A percentile compares a stretch with the other conserved stretches of the same genome.
Evolutionary conservation across 2,329 filamentous ascomycete species (phyloP).

Genomic region (Aurifilum marmelostoma): DNA sequence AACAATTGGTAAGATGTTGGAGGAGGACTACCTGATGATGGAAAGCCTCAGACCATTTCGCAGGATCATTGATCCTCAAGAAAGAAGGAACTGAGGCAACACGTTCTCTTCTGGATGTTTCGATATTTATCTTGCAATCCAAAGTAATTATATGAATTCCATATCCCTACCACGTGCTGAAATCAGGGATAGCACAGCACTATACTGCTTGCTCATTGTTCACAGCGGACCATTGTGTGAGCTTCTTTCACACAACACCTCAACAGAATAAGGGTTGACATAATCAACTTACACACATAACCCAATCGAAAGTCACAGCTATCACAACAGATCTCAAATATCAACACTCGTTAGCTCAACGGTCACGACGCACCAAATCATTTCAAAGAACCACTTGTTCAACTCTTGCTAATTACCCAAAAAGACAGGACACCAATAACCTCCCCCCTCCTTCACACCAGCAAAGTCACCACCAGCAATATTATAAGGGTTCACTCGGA

Average conservation of each 20-base stretch:
- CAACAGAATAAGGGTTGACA: too few species aligned
- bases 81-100: not conserved
- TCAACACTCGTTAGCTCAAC: not conserved
- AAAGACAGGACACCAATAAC: not conserved
- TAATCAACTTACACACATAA: not conserved
- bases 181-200: too few species aligned
- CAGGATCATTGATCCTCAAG: not conserved
- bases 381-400: not conserved
- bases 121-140: too few species aligned
- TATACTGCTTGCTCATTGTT: too few species aligned
- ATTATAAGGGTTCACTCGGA: too few species aligned
- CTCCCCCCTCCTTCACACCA: not conserved
- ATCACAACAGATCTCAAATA: not conserved
- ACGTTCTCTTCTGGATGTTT: not conserved
- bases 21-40: not conserved
- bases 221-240: too few species aligned
- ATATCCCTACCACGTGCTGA: too few species aligned
- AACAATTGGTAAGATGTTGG: not conserved
- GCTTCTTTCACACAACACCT: not conserved
- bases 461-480: too few species aligned
- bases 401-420: not conserved
- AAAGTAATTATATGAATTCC: too few species aligned
- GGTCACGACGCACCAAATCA: not conserved
- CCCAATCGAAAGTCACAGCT: not conserved
- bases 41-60: not conserved